Percentiles rank a stretch among this genome's conserved stretches.
phyloP scores from a whole-genome alignment of 1,139 yeast species.

The Yamadazyma jaroonii region DNA sequence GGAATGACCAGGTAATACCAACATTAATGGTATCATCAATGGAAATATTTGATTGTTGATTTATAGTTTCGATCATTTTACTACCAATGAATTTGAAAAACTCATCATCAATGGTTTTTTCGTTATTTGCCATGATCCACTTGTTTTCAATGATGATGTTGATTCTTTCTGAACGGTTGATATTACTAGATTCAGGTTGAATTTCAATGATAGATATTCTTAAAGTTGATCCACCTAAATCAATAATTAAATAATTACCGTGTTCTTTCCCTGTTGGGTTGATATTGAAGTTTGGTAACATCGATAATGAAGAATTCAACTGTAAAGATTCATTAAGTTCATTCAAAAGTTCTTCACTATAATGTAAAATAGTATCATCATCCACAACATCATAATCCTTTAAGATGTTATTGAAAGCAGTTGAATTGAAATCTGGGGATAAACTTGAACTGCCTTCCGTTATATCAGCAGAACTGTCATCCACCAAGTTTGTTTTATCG shows the following conservation, averaged over 20 bases:
- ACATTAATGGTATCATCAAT: constrained; percentile 25
- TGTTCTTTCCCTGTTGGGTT: constrained; percentile 41
- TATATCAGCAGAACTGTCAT: no score
- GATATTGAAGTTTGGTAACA: constrained; percentile 47
- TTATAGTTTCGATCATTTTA: constrained; percentile 30
- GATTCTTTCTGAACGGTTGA: constrained; percentile 16
- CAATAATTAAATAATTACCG: constrained; percentile 48
- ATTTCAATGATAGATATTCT: constrained; percentile 47
- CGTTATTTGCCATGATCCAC: constrained; percentile 41
- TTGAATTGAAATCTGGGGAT: not conserved
- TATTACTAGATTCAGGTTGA: constrained; percentile 17
- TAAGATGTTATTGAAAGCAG: not conserved
- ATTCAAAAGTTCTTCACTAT: constrained; percentile 3
- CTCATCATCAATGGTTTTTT: constrained; percentile 33
- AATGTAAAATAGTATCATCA: no score
- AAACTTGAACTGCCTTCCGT: no score
- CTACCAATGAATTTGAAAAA: constrained; percentile 43
- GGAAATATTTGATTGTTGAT: constrained; percentile 23
- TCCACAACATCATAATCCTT: not conserved
- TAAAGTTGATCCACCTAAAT: constrained; percentile 56
- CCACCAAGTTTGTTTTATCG: no score
- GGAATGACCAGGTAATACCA: constrained; percentile 62
- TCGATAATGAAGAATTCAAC: constrained; percentile 31
- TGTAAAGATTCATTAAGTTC: constrained; percentile 31
- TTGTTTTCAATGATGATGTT: constrained; percentile 31